Base-by-base conservation (phyloP, 306 rosid genomes). In the Rosa lucieae region DNA sequence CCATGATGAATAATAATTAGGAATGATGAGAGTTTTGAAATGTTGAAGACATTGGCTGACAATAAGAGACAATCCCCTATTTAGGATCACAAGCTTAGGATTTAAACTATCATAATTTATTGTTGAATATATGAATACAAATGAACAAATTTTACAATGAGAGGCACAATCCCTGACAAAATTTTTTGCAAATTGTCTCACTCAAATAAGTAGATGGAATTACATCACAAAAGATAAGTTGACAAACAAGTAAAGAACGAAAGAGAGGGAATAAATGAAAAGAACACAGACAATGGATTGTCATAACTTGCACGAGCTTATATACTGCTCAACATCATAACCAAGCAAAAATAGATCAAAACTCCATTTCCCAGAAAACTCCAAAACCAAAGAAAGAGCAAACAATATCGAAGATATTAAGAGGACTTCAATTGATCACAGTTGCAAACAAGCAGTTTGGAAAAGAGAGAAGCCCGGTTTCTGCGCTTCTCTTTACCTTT, bases 361-460 rank as follows among this genome's bases (percentile, higher is more conserved):
- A 78, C 77, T 68, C 66, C 79, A 84, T 37, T 59, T 79, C 71
- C 67, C 67, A 67, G 46, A 82, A 74, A 83, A 72, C 43, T 13
- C 77, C 4, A 72, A 84, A 46, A 72, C 43, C 52, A 71, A 68
- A 74, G 59, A 82, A 82, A 66, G 71, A 75, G 18, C 11, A 75
- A 63, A 44, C 47, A 81, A 73, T 10, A 17, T 55, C 75, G 66
- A 68, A 43, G 40, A 49, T 63, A 10, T 9, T 12, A 20, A 78
- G 81, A 74, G 48, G 68, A 75, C 20, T 70, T 87, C 67, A 89
- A 40, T 86, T 90, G 59, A 81, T 83, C 82, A 87, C 78, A 75
- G 97, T 86, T 44, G 93, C 83, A 87, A 96, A 94, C 82, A 94
- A 75, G 92, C 93, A 92, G 80, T 79, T 79, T 91, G 77, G 90